Conservation (phyloP, 1,139 yeast species). For the Arxiozyma telluris region DNA sequence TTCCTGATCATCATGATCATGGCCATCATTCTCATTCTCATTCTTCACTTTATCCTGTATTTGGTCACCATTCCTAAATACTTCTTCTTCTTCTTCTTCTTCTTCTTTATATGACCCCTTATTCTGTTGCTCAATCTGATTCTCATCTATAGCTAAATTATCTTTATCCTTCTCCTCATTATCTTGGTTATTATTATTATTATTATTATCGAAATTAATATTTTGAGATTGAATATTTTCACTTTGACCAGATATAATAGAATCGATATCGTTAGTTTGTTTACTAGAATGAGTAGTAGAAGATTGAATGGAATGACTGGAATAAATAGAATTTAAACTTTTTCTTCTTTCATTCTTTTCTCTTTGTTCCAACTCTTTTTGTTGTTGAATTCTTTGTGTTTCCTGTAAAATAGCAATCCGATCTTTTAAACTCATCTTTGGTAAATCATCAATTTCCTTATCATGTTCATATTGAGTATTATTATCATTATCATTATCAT, state of each 20-base stretch:
- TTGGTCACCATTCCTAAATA: background rate
- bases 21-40: constrained; percentile 10
- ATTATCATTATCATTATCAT: background rate
- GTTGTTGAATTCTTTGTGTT: constrained; percentile 74
- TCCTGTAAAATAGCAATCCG: constrained; percentile 77
- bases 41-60: constrained; percentile 3
- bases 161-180: too few relatives aligned
- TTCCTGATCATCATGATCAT: too few relatives aligned
- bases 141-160: background rate
- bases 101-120: background rate
- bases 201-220: background rate
- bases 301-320: background rate
- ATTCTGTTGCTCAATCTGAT: too few relatives aligned
- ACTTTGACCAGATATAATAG: background rate
- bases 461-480: constrained; percentile 4
- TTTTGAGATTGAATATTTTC: background rate
- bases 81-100: background rate
- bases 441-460: constrained; percentile 41
- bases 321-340: constrained; percentile 1
- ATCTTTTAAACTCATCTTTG: constrained; percentile 76
- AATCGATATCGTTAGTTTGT: background rate
- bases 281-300: background rate
- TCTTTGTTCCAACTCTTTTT: constrained; percentile 26
- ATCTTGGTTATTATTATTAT: background rate
- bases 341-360: constrained; percentile 2